Evolutionary conservation across 257 asterid genomes (phyloP), one percentile per base, ranked within the genome.

Genomic region (Parsonsia alboflavescens): DNA sequence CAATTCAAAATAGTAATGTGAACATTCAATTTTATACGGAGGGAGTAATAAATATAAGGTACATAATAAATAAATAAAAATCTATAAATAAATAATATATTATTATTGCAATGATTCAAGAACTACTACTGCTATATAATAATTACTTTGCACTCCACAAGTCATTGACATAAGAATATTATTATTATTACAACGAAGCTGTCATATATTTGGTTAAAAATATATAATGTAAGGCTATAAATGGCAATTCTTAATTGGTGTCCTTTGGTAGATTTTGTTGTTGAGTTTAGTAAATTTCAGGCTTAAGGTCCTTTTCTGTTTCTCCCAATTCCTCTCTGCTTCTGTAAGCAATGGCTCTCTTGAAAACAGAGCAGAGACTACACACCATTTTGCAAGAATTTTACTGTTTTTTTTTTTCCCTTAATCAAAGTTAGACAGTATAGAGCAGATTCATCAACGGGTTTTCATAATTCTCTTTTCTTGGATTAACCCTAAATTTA

Each of bases 251-350:
- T 42, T 41, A 42, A 24, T 26, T 72, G 28, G 67, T 24, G 16
- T 33, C 56, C 28, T 15, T 16, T 41, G 68, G 56, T 72, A 13
- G 54, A 44, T 53, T 50, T 53, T 71, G 39, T 54, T 39, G 66
- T 71, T 53, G 52, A 28, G 21, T 3, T n/a, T 44, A 42, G 69
- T 72, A 58, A 57, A 72, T 58, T 22, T 57, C 68, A 53, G 68
- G 36, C 45, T 45, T 72, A 26, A 13, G 68, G 68, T 72, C 57
- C 30, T 26, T 72, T 24, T 72, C 58, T 72, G 42, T 54, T 54
- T 53, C 54, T 41, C 41, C n/a, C 67, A 33, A 33, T 33, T 33
- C 39, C 10, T 30, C 33, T 56, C 36, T 57, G 52, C n/a, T 68
- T 15, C 50, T 17, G 17, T 15, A 16, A 70, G 62, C 64, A 71